Conservation (phyloP, 129 eudicot species). For the Flaveria ramosissima region DNA sequence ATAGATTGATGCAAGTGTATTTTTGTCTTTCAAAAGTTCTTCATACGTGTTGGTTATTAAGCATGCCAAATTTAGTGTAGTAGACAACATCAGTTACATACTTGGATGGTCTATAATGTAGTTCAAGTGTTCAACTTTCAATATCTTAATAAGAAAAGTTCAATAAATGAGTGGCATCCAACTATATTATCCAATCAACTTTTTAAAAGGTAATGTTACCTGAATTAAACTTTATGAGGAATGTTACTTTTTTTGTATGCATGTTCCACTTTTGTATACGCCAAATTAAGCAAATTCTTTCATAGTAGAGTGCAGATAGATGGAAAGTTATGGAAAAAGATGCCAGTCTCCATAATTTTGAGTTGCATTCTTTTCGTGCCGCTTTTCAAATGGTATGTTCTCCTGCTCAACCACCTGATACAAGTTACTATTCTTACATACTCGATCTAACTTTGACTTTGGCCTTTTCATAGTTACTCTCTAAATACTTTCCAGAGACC, state of each 20-base stretch:
- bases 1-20: background rate
- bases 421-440: background rate
- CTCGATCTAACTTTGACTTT: slow-evolving; percentile 12
- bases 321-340: slow-evolving; percentile 64
- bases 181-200: background rate
- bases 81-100: background rate
- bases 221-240: background rate
- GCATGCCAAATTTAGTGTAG: background rate
- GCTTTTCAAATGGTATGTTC: slow-evolving; percentile 82
- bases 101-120: background rate
- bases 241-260: background rate
- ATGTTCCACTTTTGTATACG: background rate
- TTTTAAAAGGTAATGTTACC: background rate
- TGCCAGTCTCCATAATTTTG: slow-evolving; percentile 81
- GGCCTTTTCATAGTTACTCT: slow-evolving; percentile 55
- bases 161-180: background rate
- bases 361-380: slow-evolving; percentile 92
- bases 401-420: background rate
- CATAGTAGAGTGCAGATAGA: slow-evolving; percentile 84
- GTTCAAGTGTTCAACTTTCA: background rate
- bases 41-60: background rate
- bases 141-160: background rate
- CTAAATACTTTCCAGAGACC: slow-evolving; percentile 57
- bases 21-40: background rate
- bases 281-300: slow-evolving; percentile 1